These are phyloP conservation scores for Nidula niveotomentosa DNA, from an alignment of 1,284 basidiomycete species.

Conservation along the genomic window DNA sequence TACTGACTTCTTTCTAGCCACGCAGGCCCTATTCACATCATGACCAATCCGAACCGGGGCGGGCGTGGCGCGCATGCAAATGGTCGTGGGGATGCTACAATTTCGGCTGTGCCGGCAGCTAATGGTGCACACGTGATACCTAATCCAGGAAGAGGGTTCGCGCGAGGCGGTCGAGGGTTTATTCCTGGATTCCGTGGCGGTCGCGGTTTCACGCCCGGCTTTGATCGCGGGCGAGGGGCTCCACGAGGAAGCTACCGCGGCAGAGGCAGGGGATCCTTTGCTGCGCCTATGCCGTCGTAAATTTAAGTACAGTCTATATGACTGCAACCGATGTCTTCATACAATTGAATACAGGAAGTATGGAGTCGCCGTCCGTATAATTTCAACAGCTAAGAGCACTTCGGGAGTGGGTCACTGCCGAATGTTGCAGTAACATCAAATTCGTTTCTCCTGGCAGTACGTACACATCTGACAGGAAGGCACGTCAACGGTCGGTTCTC, in stretches of 20 bases:
- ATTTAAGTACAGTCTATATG: no score
- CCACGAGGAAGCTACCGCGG: slow-evolving; percentile 40
- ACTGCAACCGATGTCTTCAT: no score
- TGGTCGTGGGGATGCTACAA: slow-evolving; percentile 24
- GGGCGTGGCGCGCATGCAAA: slow-evolving; percentile 27
- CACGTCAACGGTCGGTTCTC: no score
- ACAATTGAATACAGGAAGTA: no score
- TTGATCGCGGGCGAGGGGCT: slow-evolving; percentile 37
- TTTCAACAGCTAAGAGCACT: no score
- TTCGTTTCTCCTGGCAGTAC: no score
- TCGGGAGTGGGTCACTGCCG: no score
- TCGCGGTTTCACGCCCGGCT: slow-evolving; percentile 25
- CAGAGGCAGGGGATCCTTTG: slow-evolving; percentile 38
- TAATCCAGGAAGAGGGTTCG: slow-evolving; percentile 28
- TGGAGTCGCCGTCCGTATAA: no score
- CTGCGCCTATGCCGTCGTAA: slow-evolving; percentile 28
- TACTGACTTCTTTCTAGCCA: slow-evolving; percentile 10
- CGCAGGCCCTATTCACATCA: slow-evolving; percentile 31
- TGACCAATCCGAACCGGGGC: slow-evolving; percentile 71
- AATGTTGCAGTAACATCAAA: no score
- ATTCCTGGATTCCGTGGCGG: slow-evolving; percentile 27
- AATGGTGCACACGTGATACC: slow-evolving; percentile 15
- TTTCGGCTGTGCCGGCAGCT: slow-evolving; percentile 5
- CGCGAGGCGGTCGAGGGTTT: slow-evolving; percentile 19
- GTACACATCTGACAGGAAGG: no score